Evolutionary conservation across 306 rosid species (phyloP).

Genomic region (Dalbergia cochinchinensis): DNA sequence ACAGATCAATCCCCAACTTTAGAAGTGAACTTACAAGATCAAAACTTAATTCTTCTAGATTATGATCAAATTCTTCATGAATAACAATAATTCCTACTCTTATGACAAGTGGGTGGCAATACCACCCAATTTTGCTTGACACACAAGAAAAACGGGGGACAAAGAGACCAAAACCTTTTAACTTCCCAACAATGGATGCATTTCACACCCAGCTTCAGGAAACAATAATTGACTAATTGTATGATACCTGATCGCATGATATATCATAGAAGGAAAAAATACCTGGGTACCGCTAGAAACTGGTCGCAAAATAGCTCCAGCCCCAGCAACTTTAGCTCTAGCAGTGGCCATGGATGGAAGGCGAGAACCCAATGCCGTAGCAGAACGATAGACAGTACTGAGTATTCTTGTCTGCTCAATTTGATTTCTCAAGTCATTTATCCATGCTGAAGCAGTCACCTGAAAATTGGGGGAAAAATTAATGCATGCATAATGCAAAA

Average conservation of each 20-base stretch:
- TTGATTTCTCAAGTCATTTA: constrained; percentile 94
- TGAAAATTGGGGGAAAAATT: constrained; percentile 42
- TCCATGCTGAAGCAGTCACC: constrained; percentile 99
- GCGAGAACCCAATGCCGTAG: constrained; percentile 94
- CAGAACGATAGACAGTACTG: constrained; percentile 94
- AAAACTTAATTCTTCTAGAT: constrained; percentile 17
- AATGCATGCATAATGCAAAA: constrained; percentile 12
- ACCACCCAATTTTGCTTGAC: constrained; percentile 1
- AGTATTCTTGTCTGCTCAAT: constrained; percentile 93
- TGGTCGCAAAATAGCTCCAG: constrained; percentile 92
- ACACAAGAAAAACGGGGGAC: constrained; percentile 21
- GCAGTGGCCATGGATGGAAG: constrained; percentile 97
- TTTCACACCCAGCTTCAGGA: constrained; percentile 9
- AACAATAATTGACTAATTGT: constrained; percentile 2
- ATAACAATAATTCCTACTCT: neutral
- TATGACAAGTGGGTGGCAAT: constrained; percentile 29
- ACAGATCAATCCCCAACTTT: constrained; percentile 6
- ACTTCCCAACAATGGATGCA: neutral
- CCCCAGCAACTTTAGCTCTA: constrained; percentile 92
- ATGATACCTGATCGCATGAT: neutral
- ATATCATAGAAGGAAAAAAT: constrained; percentile 32
- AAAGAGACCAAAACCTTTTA: neutral
- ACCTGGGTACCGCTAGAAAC: constrained; percentile 98
- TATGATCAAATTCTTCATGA: neutral
- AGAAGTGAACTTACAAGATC: constrained; percentile 13